Conservation (phyloP, 2,329 filamentous ascomycete genomes). For the Clonostachys rhizophaga region DNA sequence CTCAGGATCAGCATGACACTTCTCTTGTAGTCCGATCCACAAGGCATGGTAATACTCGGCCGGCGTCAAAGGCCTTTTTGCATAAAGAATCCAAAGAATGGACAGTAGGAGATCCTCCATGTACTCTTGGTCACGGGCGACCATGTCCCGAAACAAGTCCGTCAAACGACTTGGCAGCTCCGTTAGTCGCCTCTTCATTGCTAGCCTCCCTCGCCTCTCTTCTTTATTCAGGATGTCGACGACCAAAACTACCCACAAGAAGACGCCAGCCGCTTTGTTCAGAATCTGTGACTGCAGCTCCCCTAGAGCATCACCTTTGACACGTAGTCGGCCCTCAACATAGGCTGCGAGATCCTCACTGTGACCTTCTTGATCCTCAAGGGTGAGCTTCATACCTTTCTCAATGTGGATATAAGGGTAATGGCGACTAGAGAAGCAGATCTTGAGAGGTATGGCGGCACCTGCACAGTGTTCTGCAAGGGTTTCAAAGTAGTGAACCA, state of each 20-base stretch:
- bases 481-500: conserved; percentile 35
- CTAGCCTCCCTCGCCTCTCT: conserved; percentile 15
- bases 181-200: conserved; percentile 16
- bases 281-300: conserved; percentile 14
- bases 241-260: conserved; percentile 16
- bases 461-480: conserved; percentile 20
- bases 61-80: conserved; percentile 31
- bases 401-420: conserved; percentile 31
- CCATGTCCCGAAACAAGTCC: conserved; percentile 44
- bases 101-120: conserved; percentile 34
- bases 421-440: conserved; percentile 39
- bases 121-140: conserved; percentile 38
- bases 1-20: conserved; percentile 12
- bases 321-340: conserved; percentile 8
- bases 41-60: conserved; percentile 33
- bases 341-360: conserved; percentile 13
- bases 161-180: conserved; percentile 31
- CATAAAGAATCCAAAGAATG: conserved; percentile 47
- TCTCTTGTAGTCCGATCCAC: conserved; percentile 1
- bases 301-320: conserved; percentile 20
- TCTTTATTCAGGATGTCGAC: conserved; percentile 26
- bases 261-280: conserved; percentile 25
- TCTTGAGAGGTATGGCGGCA: conserved; percentile 12
- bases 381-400: conserved; percentile 12
- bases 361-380: conserved; percentile 17